A percentile compares a stretch with the other conserved stretches of the same genome.
phyloP scores from a whole-genome alignment of 1,284 basidiomycete genomes.

The Ganoderma multipileum region DNA sequence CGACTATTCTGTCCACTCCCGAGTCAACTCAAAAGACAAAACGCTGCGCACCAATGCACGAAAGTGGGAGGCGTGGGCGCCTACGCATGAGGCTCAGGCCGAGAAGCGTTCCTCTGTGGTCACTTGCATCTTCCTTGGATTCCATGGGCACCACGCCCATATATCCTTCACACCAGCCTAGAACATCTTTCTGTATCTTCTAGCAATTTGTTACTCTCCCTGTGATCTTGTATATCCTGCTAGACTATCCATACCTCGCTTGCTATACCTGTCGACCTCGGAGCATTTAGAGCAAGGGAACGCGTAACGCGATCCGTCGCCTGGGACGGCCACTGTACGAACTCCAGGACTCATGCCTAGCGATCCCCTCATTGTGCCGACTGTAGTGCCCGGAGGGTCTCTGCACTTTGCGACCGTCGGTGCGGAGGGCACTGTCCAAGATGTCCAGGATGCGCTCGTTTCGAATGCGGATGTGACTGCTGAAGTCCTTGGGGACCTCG shows the following conservation, averaged over 20 bases:
- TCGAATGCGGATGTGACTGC: constrained; percentile 53
- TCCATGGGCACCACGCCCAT: constrained; percentile 6
- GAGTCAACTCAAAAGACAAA: background rate
- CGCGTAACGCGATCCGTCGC: constrained; percentile 25
- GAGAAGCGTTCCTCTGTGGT: constrained; percentile 25
- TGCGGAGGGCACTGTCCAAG: constrained; percentile 58
- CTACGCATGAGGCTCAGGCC: constrained; percentile 22
- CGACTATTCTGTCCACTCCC: background rate
- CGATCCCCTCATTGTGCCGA: constrained; percentile 63
- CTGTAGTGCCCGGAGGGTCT: constrained; percentile 61
- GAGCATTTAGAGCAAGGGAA: constrained; percentile 9
- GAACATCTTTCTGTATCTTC: background rate
- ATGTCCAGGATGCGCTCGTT: constrained; percentile 62
- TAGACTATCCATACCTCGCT: constrained; percentile 10
- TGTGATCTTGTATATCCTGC: constrained; percentile 1
- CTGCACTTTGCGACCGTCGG: constrained; percentile 68
- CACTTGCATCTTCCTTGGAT: constrained; percentile 17
- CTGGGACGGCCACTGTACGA: constrained; percentile 20
- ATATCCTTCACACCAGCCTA: constrained; percentile 5
- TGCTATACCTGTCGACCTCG: constrained; percentile 3
- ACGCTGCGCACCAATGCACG: background rate
- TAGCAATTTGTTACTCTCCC: background rate
- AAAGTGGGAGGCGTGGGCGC: constrained; percentile 16
- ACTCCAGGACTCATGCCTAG: constrained; percentile 39
- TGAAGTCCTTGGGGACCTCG: constrained; percentile 63